These are phyloP conservation scores for Neonectria sp. DNA, from an alignment of 2,329 filamentous ascomycete genomes.

Conservation along the genomic window DNA sequence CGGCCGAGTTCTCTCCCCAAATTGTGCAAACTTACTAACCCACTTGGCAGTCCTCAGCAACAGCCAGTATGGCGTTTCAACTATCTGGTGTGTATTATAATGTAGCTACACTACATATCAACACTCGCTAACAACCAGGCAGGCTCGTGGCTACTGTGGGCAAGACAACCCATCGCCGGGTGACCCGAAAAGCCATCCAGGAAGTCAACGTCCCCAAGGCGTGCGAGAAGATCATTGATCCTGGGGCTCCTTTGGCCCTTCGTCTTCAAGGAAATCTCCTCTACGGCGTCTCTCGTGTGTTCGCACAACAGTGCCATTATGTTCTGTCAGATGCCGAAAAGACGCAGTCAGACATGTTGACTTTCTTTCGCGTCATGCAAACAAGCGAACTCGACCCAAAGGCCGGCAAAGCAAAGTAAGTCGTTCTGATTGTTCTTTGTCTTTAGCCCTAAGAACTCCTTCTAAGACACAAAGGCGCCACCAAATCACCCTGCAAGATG, in stretches of 20 bases:
- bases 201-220: conserved; percentile 90
- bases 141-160: conserved; percentile 96
- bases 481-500: conserved; percentile 84
- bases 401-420: conserved; percentile 81
- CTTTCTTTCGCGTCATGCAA: conserved; percentile 71
- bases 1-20: neutral
- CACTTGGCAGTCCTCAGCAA: conserved; percentile 79
- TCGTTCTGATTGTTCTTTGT: conserved; percentile 46
- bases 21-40: conserved; percentile 42
- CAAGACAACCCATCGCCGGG: conserved; percentile 77
- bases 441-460: conserved; percentile 49
- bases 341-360: conserved; percentile 80
- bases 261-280: conserved; percentile 92
- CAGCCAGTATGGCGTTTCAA: conserved; percentile 91
- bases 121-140: conserved; percentile 23
- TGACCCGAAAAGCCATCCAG: conserved; percentile 89
- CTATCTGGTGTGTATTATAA: conserved; percentile 80
- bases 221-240: conserved; percentile 89
- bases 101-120: accelerated
- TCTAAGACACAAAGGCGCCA: conserved; percentile 69
- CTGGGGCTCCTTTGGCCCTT: conserved; percentile 86
- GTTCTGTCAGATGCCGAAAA: conserved; percentile 85
- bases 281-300: conserved; percentile 88
- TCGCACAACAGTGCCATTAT: conserved; percentile 88
- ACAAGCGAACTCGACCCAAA: conserved; percentile 76